phyloP scores from a whole-genome alignment of 2,329 filamentous ascomycete species.

The Aspergillus piperis region DNA sequence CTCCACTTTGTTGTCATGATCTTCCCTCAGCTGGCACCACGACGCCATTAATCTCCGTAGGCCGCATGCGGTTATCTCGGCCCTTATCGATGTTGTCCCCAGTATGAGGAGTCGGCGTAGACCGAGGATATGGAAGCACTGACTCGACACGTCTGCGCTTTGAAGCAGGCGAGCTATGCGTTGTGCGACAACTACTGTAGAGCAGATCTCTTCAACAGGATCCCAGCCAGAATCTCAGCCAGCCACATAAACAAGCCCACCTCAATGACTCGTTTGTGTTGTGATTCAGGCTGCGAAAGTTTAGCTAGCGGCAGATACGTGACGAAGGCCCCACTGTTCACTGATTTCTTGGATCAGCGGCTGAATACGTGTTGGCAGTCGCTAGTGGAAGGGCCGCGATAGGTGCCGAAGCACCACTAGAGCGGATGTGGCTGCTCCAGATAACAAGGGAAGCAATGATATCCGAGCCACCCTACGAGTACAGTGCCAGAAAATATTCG shows the following conservation, averaged over 20 bases:
- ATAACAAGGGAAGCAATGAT: not conserved
- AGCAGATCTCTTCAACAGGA: not conserved
- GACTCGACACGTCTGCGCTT: no score
- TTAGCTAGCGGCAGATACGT: not conserved
- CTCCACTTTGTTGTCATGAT: no score
- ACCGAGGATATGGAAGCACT: no score
- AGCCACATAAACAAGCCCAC: not conserved
- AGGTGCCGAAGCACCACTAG: not conserved
- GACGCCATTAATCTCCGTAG: no score
- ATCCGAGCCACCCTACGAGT: not conserved
- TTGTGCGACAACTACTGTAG: no score
- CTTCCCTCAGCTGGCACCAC: no score
- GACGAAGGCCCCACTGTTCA: not conserved
- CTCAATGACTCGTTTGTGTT: not conserved
- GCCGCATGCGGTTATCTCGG: no score
- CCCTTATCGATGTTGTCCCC: no score
- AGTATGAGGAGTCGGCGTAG: no score
- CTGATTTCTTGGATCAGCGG: not conserved
- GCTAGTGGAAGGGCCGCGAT: not conserved
- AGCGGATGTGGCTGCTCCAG: not conserved
- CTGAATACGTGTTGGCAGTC: not conserved
- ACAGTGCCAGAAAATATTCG: not conserved
- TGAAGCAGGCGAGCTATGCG: no score
- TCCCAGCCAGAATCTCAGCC: not conserved
- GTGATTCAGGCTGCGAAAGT: not conserved